phyloP scores from a whole-genome alignment of 176 grass and related monocot species.

The Poa annua region DNA sequence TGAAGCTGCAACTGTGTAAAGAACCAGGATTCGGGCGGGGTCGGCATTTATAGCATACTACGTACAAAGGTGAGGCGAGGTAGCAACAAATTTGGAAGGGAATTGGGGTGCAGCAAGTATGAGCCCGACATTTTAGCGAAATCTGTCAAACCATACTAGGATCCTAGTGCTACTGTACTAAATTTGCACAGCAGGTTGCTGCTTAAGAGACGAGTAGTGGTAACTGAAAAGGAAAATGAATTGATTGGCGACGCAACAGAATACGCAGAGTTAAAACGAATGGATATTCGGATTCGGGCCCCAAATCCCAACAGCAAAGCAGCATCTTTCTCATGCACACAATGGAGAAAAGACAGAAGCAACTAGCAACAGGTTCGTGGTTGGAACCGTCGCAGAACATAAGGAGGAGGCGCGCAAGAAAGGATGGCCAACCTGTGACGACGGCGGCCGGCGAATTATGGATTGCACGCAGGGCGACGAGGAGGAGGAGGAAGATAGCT shows the following conservation, averaged over 20 bases:
- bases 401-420: too few species aligned
- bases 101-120: neutral
- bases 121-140: neutral
- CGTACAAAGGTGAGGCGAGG: neutral
- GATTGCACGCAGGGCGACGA: neutral
- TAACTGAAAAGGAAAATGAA: neutral
- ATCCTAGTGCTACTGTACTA: neutral
- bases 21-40: neutral
- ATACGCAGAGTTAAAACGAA: neutral
- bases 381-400: neutral
- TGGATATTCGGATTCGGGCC: neutral
- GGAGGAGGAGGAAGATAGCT: neutral
- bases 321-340: neutral
- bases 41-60: neutral
- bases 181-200: neutral
- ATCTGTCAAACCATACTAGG: neutral
- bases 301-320: neutral
- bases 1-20: too few species aligned
- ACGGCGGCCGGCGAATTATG: neutral
- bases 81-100: neutral
- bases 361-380: neutral
- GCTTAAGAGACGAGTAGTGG: neutral
- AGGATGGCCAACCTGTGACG: neutral
- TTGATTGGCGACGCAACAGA: neutral
- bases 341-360: neutral